Conservation (phyloP, 2,329 filamentous ascomycete genomes). For the Dactylonectria estremocensis region DNA sequence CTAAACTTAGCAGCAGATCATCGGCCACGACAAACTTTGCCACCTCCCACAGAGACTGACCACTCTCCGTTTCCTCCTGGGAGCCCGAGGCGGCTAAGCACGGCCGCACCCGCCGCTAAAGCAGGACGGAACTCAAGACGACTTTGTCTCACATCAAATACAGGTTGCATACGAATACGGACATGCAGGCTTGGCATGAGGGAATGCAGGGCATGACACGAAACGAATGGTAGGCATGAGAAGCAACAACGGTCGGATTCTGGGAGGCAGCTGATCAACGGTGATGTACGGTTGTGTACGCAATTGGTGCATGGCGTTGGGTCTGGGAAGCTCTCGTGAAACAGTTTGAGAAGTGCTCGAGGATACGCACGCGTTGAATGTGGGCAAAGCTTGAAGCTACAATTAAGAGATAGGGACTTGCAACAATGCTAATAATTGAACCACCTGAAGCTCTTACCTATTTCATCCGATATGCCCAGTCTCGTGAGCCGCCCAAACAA, state of each 20-base stretch:
- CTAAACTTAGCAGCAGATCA: too few relatives aligned
- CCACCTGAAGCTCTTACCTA: neutral
- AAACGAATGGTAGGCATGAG: neutral
- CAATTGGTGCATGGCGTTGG: neutral
- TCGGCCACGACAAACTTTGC: too few relatives aligned
- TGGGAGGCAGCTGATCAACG: too few relatives aligned
- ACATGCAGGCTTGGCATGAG: neutral
- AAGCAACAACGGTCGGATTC: neutral
- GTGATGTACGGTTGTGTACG: neutral
- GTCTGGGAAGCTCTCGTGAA: neutral
- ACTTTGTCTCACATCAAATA: neutral
- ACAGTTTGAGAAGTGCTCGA: too few relatives aligned
- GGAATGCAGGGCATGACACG: neutral
- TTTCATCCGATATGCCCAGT: neutral
- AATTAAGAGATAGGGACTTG: neutral
- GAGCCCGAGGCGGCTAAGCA: too few relatives aligned
- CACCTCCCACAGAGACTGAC: too few relatives aligned
- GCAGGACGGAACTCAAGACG: too few relatives aligned
- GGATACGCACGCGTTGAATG: neutral
- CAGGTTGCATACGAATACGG: conserved; percentile 18
- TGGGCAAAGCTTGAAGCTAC: neutral
- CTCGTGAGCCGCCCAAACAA: neutral
- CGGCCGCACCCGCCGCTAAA: too few relatives aligned
- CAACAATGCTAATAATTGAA: neutral
- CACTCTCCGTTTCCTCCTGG: too few relatives aligned